These are phyloP conservation scores for Aspergillus sergii DNA, from an alignment of 2,329 filamentous ascomycete genomes.

Conservation along the genomic window DNA sequence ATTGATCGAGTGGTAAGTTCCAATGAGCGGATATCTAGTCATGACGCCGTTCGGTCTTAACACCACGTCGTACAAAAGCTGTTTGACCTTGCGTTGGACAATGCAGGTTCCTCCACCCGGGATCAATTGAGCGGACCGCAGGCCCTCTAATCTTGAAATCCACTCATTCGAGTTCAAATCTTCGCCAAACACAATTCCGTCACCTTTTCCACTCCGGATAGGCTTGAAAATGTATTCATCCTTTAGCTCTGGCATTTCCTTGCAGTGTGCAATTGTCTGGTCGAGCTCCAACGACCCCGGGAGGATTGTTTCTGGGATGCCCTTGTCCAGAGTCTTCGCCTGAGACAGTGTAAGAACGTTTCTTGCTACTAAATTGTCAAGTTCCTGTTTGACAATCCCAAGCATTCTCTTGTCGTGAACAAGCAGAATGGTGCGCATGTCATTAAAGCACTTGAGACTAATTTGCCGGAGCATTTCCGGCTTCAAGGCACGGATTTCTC, in stretches of 20 bases:
- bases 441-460: constrained; percentile 33
- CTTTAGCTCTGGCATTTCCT: constrained; percentile 12
- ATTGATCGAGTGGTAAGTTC: constrained; percentile 29
- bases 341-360: constrained; percentile 21
- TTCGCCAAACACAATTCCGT: constrained; percentile 4
- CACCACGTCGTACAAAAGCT: background rate
- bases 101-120: background rate
- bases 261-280: constrained; percentile 13
- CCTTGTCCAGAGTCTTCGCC: constrained; percentile 18
- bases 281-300: constrained; percentile 28
- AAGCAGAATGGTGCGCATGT: constrained; percentile 34
- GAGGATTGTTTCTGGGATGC: constrained; percentile 26
- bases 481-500: constrained; percentile 27
- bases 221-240: constrained; percentile 31
- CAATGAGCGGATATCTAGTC: constrained; percentile 20
- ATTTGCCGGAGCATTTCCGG: constrained; percentile 29
- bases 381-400: constrained; percentile 34
- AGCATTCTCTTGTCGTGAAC: constrained; percentile 39
- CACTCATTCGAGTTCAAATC: constrained; percentile 7
- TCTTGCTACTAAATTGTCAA: constrained; percentile 18
- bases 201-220: constrained; percentile 8
- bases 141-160: background rate
- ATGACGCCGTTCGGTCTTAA: background rate
- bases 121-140: background rate
- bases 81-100: constrained; percentile 5